Base-by-base conservation (phyloP, 345 rosid genomes). In the Salix koriyanagi region DNA sequence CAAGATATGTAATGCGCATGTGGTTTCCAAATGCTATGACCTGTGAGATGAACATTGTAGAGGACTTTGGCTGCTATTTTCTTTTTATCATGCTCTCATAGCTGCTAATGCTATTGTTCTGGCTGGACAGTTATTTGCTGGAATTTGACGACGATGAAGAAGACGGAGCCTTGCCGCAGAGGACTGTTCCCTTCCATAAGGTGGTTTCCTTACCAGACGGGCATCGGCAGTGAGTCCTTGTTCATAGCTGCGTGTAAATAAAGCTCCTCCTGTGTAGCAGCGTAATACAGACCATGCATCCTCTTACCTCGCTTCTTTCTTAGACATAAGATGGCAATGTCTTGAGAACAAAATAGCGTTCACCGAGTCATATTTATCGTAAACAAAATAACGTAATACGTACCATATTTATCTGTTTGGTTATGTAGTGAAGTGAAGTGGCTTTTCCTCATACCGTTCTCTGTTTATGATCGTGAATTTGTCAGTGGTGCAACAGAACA, bases 141-240 rank as follows among this genome's bases (percentile, higher is more conserved):
- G 99, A 95, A 81, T 95, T 95, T 34, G 99, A 96, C 25, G 98
- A 93, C 11, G 99, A 96, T 1, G 99, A 96, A 69, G 99, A 96
- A 86, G 97, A 96, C 13, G 99, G 98, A 82, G 86, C 93, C 54
- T 79, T 93, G 84, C 99, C 98, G 36, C 91, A 91, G 85, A 89
- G 98, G 84, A 83, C 84, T 0, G 98, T 96, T 13, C 94, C 98
- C 14, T 93, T 90, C 69, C 85, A 82, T 86, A 88, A 83, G 71
- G 99, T 96, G 77, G 97, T 96, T 76, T 76, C 94, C 26, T 84
- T 93, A 76, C 99, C 98, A 1, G 96, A 89, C 8, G 93, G 94
- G 36, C 94, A 90, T 79, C 92, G 96, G 26, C 97, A 90, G 67
- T 96, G 84, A 93, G 68, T 60, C 69, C 52, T 50, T 77, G 77